Conservation (phyloP, 306 rosid species). For the Bauhinia variegata region DNA sequence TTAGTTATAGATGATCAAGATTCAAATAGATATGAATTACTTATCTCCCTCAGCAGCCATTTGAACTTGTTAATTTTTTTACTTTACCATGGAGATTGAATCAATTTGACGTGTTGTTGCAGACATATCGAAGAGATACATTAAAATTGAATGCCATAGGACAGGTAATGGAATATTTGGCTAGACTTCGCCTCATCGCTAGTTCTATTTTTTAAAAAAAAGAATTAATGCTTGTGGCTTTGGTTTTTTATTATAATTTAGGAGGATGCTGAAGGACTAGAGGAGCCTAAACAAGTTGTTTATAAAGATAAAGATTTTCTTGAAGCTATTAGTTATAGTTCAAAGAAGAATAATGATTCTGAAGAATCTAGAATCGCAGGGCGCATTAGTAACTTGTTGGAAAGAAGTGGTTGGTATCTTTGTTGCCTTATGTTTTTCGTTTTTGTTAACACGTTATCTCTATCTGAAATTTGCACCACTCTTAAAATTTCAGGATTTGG, state of each 20-base stretch:
- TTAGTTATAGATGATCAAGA: neutral
- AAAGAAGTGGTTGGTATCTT: conserved; percentile 58
- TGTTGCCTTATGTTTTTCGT: conserved; percentile 21
- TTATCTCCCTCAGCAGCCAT: conserved; percentile 14
- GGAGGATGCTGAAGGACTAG: conserved; percentile 69
- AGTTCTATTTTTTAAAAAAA: neutral
- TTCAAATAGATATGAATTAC: neutral
- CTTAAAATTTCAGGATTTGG: conserved; percentile 55
- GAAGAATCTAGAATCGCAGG: conserved; percentile 47
- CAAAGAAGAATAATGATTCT: conserved; percentile 35
- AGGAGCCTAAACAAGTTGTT: conserved; percentile 78
- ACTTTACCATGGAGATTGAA: conserved; percentile 35
- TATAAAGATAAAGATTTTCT: conserved; percentile 58
- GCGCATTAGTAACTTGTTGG: conserved; percentile 34
- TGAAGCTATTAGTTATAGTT: conserved; percentile 33
- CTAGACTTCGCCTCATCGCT: conserved; percentile 5
- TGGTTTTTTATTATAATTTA: conserved; percentile 30
- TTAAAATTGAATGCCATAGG: conserved; percentile 60
- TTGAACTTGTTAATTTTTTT: conserved; percentile 19
- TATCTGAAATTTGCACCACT: conserved; percentile 26
- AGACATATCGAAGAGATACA: conserved; percentile 70
- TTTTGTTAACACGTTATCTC: conserved; percentile 22
- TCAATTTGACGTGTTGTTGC: conserved; percentile 54
- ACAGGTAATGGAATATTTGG: conserved; percentile 60
- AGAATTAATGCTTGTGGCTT: conserved; percentile 2